A percentile compares a stretch with the other conserved stretches of the same genome.
Evolutionary conservation across 2,329 filamentous ascomycete genomes (phyloP).

Genomic region (Pseudogymnoascus verrucosus): DNA sequence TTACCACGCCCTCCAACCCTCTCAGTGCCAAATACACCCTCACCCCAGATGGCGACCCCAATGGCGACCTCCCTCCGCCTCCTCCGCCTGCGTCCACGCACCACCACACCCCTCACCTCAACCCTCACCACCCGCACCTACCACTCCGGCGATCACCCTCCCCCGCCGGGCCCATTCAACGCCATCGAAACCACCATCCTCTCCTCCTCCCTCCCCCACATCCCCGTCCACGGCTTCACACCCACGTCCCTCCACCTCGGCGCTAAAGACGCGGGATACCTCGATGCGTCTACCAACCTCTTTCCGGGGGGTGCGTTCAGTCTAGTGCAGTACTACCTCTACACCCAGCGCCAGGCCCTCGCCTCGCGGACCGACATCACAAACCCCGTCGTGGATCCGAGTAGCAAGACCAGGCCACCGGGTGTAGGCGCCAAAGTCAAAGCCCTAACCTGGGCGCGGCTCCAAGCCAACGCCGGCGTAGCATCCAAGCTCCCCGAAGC

Average conservation of each 20-base stretch:
- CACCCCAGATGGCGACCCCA: background rate
- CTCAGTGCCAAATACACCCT: background rate
- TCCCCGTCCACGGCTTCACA: constrained; percentile 79
- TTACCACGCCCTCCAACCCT: background rate
- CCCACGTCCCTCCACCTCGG: constrained; percentile 64
- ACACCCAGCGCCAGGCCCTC: constrained; percentile 56
- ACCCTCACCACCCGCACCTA: constrained; percentile 38
- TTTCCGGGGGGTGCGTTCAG: constrained; percentile 75
- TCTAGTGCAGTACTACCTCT: constrained; percentile 70
- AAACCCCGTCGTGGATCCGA: constrained; percentile 32
- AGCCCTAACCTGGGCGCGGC: constrained; percentile 63
- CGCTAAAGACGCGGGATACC: constrained; percentile 75
- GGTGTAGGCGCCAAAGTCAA: constrained; percentile 59
- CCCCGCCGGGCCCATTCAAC: constrained; percentile 51
- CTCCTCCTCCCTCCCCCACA: constrained; percentile 67
- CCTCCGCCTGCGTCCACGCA: background rate
- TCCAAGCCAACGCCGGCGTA: constrained; percentile 60
- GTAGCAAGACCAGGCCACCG: constrained; percentile 24
- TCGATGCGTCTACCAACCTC: constrained; percentile 76
- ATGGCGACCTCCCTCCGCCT: constrained; percentile 9
- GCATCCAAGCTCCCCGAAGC: constrained; percentile 46
- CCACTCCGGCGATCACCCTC: constrained; percentile 65
- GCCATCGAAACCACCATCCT: constrained; percentile 69
- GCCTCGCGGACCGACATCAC: constrained; percentile 20
- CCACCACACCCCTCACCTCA: background rate